Percentiles rank a stretch among this genome's conserved stretches.
These are phyloP conservation scores for Hydnomerulius pinastri DNA, from an alignment of 768 basidiomycete genomes.

Conservation along the genomic window DNA sequence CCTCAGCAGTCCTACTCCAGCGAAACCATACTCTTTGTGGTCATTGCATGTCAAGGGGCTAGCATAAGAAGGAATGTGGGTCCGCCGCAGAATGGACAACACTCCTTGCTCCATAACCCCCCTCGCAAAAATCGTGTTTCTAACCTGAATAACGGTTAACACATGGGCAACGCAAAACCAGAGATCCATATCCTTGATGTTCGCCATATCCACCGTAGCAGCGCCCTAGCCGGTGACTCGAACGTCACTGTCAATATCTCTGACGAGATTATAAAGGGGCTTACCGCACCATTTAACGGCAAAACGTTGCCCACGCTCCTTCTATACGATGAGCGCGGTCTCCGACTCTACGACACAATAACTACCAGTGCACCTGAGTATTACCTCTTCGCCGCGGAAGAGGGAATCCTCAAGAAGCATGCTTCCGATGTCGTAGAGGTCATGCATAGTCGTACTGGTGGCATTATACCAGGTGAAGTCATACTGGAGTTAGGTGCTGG, in stretches of 20 bases:
- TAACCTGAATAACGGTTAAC: not conserved
- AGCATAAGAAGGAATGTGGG: not conserved
- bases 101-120: not conserved
- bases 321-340: constrained; percentile 84
- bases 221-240: constrained; percentile 14
- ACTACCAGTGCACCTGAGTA: constrained; percentile 81
- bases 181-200: constrained; percentile 51
- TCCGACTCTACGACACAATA: constrained; percentile 84
- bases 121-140: not conserved
- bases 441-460: constrained; percentile 54
- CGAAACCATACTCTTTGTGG: too few species aligned
- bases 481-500: constrained; percentile 94
- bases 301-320: constrained; percentile 79
- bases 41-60: not conserved
- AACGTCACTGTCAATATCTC: constrained; percentile 40
- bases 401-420: constrained; percentile 74
- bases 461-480: constrained; percentile 47
- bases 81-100: too few species aligned
- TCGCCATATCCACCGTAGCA: constrained; percentile 31
- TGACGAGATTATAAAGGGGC: constrained; percentile 53
- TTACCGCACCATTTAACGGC: constrained; percentile 52
- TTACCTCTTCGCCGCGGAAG: constrained; percentile 88
- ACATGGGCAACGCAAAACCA: not conserved
- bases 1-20: not conserved
- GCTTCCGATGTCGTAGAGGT: constrained; percentile 71